phyloP scores from a whole-genome alignment of 1,284 basidiomycete species.

The Fomitiporia mediterranea region DNA sequence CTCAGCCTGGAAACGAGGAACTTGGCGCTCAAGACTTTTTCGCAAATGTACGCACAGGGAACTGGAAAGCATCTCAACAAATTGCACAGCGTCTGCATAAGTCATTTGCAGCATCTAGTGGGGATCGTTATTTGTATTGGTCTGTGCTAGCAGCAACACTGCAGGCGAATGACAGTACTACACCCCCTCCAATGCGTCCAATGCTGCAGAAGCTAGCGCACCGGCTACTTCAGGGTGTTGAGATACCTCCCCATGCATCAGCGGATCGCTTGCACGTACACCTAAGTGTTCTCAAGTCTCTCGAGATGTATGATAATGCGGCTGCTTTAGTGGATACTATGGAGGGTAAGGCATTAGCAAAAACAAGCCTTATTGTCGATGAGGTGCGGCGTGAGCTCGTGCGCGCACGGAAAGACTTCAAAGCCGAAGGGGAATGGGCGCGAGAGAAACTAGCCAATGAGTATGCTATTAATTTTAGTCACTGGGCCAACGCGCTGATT shows the following conservation, averaged over 20 bases:
- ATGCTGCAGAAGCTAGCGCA: constrained; percentile 71
- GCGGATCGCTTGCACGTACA: constrained; percentile 77
- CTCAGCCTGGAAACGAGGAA: constrained; percentile 74
- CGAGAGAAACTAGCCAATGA: constrained; percentile 51
- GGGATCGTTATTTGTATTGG: constrained; percentile 82
- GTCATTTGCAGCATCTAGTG: constrained; percentile 24
- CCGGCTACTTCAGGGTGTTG: constrained; percentile 55
- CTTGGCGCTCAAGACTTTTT: constrained; percentile 79
- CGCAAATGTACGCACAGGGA: constrained; percentile 68
- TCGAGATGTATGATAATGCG: constrained; percentile 66
- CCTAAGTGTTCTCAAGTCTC: constrained; percentile 63
- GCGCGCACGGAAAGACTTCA: constrained; percentile 45
- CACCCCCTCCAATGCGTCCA: constrained; percentile 54
- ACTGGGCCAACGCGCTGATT: constrained; percentile 10
- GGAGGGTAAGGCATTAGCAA: constrained; percentile 59
- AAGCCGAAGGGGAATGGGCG: constrained; percentile 57
- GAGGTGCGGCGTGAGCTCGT: constrained; percentile 69
- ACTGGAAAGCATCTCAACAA: constrained; percentile 80
- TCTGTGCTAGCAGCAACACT: constrained; percentile 73
- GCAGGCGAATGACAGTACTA: constrained; percentile 67
- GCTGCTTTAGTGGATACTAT: constrained; percentile 64
- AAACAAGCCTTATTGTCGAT: constrained; percentile 69
- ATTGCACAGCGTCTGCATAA: constrained; percentile 34
- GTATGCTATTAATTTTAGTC: background rate
- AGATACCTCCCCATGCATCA: constrained; percentile 54